phyloP scores from a whole-genome alignment of 768 basidiomycete species.

The Pulveroboletus ravenelii region DNA sequence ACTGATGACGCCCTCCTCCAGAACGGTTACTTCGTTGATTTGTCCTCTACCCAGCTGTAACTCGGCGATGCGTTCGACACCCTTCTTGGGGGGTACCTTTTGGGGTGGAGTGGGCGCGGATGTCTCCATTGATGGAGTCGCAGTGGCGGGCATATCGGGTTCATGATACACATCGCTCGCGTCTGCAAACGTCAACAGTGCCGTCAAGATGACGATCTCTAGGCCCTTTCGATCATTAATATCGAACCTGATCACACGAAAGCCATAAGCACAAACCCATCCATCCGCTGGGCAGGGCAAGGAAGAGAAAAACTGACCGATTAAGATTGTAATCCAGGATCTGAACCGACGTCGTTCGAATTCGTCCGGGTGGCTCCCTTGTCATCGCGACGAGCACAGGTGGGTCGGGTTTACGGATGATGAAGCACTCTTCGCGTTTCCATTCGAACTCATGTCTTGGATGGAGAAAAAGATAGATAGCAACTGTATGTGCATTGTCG shows the following conservation, averaged over 20 bases:
- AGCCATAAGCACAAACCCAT: background rate
- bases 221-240: slow-evolving; percentile 82
- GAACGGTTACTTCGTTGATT: slow-evolving; percentile 69
- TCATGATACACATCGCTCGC: slow-evolving; percentile 52
- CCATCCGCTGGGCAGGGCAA: background rate
- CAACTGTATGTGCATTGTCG: slow-evolving; percentile 46
- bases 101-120: slow-evolving; percentile 46
- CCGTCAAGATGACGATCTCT: slow-evolving; percentile 74
- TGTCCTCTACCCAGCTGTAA: slow-evolving; percentile 63
- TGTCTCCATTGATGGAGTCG: background rate
- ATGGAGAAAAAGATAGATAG: too few species aligned
- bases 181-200: slow-evolving; percentile 76
- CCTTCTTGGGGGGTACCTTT: slow-evolving; percentile 59
- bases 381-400: slow-evolving; percentile 81
- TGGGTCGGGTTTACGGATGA: slow-evolving; percentile 82
- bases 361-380: slow-evolving; percentile 63
- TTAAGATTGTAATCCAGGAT: slow-evolving; percentile 84
- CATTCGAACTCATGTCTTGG: slow-evolving; percentile 79
- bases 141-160: slow-evolving; percentile 19
- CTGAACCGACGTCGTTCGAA: slow-evolving; percentile 64
- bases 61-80: slow-evolving; percentile 67
- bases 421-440: slow-evolving; percentile 79
- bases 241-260: slow-evolving; percentile 56
- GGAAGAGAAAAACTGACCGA: slow-evolving; percentile 40
- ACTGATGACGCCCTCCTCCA: slow-evolving; percentile 55